These are phyloP conservation scores for Tylopilus subfusipes DNA, from an alignment of 768 basidiomycete genomes.

Conservation along the genomic window DNA sequence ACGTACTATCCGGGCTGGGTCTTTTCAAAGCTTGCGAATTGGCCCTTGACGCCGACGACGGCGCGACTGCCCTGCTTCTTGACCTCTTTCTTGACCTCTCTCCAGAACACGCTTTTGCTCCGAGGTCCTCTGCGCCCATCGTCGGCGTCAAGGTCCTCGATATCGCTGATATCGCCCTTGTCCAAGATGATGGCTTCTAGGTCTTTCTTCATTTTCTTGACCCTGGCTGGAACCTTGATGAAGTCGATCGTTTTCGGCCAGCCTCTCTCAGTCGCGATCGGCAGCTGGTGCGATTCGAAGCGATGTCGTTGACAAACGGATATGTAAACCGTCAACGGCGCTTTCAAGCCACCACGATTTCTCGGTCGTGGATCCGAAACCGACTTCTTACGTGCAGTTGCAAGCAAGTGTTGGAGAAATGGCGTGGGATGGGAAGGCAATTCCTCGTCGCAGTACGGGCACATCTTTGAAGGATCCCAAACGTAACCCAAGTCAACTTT, in stretches of 20 bases:
- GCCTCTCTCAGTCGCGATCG: constrained; percentile 63
- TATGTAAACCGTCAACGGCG: constrained; percentile 51
- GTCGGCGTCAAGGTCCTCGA: constrained; percentile 12
- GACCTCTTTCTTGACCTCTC: constrained; percentile 58
- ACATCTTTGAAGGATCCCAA: constrained; percentile 64
- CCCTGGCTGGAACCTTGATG: constrained; percentile 47
- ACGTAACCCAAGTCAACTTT: constrained; percentile 50
- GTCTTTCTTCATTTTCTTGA: constrained; percentile 45
- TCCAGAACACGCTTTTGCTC: constrained; percentile 62
- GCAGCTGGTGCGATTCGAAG: constrained; percentile 71
- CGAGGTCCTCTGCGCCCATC: constrained; percentile 24
- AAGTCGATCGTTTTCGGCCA: constrained; percentile 80
- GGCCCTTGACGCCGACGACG: constrained; percentile 64
- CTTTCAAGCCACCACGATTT: constrained; percentile 63
- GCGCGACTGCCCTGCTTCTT: constrained; percentile 62
- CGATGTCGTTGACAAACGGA: constrained; percentile 73
- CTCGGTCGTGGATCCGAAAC: constrained; percentile 57
- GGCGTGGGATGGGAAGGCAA: constrained; percentile 64
- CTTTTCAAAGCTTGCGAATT: constrained; percentile 77
- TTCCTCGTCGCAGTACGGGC: constrained; percentile 76
- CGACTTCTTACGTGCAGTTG: constrained; percentile 51
- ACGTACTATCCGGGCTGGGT: constrained; percentile 89
- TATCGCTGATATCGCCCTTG: constrained; percentile 25
- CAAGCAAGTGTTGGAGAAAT: constrained; percentile 51
- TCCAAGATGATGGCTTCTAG: constrained; percentile 55